phyloP scores from a whole-genome alignment of 2,329 filamentous ascomycete species.

The Phialemonium atrogriseum region DNA sequence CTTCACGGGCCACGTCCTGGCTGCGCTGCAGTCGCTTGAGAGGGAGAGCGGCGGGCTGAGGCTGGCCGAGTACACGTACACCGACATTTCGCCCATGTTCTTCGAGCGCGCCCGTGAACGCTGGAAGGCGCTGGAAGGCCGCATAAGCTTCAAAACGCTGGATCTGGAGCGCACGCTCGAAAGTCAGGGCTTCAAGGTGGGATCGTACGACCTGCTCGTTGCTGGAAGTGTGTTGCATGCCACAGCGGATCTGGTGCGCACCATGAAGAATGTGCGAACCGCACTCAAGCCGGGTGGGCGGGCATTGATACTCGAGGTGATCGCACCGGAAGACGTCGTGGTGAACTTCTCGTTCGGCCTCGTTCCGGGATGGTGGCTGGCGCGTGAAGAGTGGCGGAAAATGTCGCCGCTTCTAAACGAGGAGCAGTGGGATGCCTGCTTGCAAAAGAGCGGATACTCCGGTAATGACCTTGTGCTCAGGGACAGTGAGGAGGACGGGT shows the following conservation, averaged over 20 bases:
- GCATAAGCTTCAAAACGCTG: slow-evolving; percentile 5
- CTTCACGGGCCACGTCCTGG: not conserved
- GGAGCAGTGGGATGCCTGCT: slow-evolving; percentile 12
- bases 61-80: slow-evolving; percentile 6
- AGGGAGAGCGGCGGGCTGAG: slow-evolving; percentile 1
- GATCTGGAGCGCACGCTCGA: slow-evolving; percentile 8
- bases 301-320: slow-evolving; percentile 5
- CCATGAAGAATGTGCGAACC: slow-evolving; percentile 13
- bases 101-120: slow-evolving; percentile 5
- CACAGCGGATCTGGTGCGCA: slow-evolving; percentile 6
- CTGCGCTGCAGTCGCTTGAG: slow-evolving; percentile 4
- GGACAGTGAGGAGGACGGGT: slow-evolving; percentile 11
- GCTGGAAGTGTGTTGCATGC: slow-evolving; percentile 10
- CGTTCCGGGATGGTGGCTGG: slow-evolving; percentile 7
- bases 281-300: slow-evolving; percentile 5
- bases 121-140: slow-evolving; percentile 4
- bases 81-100: slow-evolving; percentile 6
- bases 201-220: slow-evolving; percentile 16
- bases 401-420: slow-evolving; percentile 1
- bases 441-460: slow-evolving; percentile 13
- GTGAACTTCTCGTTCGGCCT: slow-evolving; percentile 6
- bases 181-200: slow-evolving; percentile 22
- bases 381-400: slow-evolving; percentile 4
- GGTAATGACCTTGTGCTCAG: slow-evolving; percentile 15
- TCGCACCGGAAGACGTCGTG: slow-evolving; percentile 4